These are phyloP conservation scores for Chondrus crispus DNA, from an alignment of 23 red algal species.

Conservation along the genomic window DNA sequence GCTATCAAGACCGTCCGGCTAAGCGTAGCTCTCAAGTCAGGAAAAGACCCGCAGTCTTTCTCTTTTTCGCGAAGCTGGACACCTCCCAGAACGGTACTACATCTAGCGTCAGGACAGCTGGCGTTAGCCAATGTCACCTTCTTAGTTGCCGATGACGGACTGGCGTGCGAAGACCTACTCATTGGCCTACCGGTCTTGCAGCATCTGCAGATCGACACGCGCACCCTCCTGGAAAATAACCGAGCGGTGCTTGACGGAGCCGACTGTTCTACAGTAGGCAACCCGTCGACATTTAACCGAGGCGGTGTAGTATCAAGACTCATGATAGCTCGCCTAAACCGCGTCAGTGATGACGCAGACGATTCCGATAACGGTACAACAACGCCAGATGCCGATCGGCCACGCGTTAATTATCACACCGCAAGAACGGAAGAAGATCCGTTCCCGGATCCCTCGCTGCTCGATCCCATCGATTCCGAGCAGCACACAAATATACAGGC, in stretches of 20 bases:
- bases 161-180: background rate
- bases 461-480: slow-evolving; percentile 13
- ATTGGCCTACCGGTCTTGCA: background rate
- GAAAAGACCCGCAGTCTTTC: background rate
- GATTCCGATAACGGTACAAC: background rate
- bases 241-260: background rate
- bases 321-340: background rate
- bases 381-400: background rate
- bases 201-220: background rate
- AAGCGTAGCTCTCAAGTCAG: background rate
- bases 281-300: background rate
- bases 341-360: background rate
- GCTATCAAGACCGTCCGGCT: slow-evolving; percentile 3
- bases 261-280: background rate
- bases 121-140: background rate
- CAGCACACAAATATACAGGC: background rate
- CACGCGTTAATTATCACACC: background rate
- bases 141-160: background rate
- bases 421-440: slow-evolving; percentile 19
- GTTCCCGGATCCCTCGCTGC: background rate
- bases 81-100: background rate
- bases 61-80: background rate
- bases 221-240: slow-evolving; percentile 1
- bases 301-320: background rate
- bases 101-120: slow-evolving; percentile 4